Conservation (phyloP, 202 grass and related monocot species). For the Carex arenaria region DNA sequence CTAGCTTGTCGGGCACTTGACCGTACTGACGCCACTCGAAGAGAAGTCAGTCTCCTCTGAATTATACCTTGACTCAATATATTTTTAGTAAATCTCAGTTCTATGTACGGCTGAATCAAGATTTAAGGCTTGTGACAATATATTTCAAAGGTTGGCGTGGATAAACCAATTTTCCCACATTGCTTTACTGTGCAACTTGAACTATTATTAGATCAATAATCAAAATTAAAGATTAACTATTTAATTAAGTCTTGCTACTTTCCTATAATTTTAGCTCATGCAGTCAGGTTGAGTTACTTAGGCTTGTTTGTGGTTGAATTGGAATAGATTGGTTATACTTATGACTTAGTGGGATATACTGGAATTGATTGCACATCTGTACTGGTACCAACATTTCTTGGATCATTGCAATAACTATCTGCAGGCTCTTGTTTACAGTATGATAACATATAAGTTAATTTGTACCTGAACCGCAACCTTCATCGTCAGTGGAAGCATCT, state of each 20-base stretch:
- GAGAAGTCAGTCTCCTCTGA: conserved; percentile 30
- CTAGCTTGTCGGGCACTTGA: conserved; percentile 42
- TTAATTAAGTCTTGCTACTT: background rate
- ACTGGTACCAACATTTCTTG: background rate
- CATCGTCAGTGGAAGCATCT: conserved; percentile 81
- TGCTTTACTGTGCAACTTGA: background rate
- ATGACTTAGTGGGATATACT: background rate
- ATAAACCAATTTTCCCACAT: background rate
- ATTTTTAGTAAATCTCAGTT: conserved; percentile 9
- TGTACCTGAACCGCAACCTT: conserved; percentile 34
- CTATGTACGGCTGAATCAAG: conserved; percentile 19
- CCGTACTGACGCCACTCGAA: conserved; percentile 29
- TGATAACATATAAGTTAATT: background rate
- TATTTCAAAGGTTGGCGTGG: background rate
- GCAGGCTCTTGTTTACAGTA: background rate
- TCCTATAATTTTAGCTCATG: background rate
- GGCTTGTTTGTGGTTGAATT: background rate
- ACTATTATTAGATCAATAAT: background rate
- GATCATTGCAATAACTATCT: background rate
- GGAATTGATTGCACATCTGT: background rate
- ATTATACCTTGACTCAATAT: conserved; percentile 28
- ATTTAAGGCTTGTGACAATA: conserved; percentile 4
- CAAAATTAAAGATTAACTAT: background rate
- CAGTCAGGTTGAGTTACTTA: background rate
- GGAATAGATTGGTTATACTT: background rate